A percentile compares a stretch with the other conserved stretches of the same genome.
These are phyloP conservation scores for Komagataella populi DNA, from an alignment of 805 yeast species.

Conservation along the genomic window DNA sequence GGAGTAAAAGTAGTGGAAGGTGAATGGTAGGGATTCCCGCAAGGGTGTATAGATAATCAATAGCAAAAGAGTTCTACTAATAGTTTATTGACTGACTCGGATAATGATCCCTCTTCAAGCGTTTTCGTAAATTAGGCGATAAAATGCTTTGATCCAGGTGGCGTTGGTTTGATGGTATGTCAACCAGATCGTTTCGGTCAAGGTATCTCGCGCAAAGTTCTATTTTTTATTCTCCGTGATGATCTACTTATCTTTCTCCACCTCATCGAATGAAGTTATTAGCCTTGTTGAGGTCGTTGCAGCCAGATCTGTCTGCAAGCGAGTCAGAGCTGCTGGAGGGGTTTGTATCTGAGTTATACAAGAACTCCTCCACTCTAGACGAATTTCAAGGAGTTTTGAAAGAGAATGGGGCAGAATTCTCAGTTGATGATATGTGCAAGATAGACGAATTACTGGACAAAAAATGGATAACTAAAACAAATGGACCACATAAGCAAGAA, in stretches of 20 bases:
- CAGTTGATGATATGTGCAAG: slow-evolving; percentile 2
- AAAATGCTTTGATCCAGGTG: too few relatives aligned
- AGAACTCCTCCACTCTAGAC: slow-evolving; percentile 2
- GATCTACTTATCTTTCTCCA: not conserved
- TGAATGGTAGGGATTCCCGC: not conserved
- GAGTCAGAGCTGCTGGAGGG: slow-evolving; percentile 5
- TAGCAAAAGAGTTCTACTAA: not conserved
- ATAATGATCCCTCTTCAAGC: not conserved
- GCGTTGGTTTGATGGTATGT: too few relatives aligned
- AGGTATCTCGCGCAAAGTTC: not conserved
- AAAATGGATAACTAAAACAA: not conserved
- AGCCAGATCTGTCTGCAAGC: slow-evolving; percentile 1
- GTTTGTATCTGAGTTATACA: slow-evolving; percentile 4
- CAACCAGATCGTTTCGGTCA: not conserved
- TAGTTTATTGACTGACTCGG: not conserved
- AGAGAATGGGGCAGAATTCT: slow-evolving; percentile 5
- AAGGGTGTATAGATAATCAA: not conserved
- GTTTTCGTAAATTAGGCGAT: not conserved
- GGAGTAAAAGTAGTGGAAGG: slow-evolving; percentile 17
- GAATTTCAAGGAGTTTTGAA: slow-evolving; percentile 4
- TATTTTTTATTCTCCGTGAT: not conserved
- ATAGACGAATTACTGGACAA: not conserved
- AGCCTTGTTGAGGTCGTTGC: not conserved
- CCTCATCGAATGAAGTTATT: not conserved
- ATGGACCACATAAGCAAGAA: not conserved